A percentile compares a stretch with the other conserved stretches of the same genome.
Conservation (phyloP, 2,329 filamentous ascomycete genomes). For the Botrytis byssoidea region DNA sequence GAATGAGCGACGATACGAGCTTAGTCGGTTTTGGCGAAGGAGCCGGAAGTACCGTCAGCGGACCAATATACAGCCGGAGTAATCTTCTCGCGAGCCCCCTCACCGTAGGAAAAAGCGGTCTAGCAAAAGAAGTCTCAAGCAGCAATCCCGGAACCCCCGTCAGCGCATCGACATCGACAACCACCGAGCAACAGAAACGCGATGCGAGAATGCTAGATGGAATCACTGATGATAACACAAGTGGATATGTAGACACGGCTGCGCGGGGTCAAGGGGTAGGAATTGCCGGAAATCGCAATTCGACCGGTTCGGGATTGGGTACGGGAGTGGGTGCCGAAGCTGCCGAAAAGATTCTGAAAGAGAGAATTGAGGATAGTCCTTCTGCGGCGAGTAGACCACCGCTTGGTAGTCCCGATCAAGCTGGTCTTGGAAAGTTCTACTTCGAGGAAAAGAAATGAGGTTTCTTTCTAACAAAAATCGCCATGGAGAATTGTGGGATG, state of each 20-base stretch:
- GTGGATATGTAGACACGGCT: constrained; percentile 63
- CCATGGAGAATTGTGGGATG: neutral
- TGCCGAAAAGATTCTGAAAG: constrained; percentile 63
- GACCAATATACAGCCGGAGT: constrained; percentile 65
- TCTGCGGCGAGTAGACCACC: constrained; percentile 35
- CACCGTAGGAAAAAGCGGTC: constrained; percentile 37
- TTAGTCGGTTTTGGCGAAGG: constrained; percentile 92
- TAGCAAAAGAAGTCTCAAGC: constrained; percentile 30
- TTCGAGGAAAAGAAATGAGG: constrained; percentile 52
- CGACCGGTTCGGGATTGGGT: neutral
- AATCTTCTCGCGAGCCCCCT: constrained; percentile 40
- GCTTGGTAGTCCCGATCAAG: constrained; percentile 47
- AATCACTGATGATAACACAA: constrained; percentile 56
- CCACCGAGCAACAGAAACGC: constrained; percentile 50
- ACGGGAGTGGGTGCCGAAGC: constrained; percentile 45
- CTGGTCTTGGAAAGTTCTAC: constrained; percentile 56
- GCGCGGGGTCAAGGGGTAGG: constrained; percentile 35
- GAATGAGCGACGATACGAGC: constrained; percentile 83
- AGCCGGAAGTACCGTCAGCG: constrained; percentile 79
- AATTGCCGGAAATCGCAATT: constrained; percentile 19
- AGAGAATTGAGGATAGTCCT: constrained; percentile 55
- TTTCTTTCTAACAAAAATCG: neutral
- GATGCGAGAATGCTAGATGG: constrained; percentile 68
- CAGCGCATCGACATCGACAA: constrained; percentile 26
- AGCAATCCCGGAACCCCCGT: constrained; percentile 28